Base-by-base conservation (phyloP, 1,139 yeast species). In the Sugiyamaella grinbergsii region DNA sequence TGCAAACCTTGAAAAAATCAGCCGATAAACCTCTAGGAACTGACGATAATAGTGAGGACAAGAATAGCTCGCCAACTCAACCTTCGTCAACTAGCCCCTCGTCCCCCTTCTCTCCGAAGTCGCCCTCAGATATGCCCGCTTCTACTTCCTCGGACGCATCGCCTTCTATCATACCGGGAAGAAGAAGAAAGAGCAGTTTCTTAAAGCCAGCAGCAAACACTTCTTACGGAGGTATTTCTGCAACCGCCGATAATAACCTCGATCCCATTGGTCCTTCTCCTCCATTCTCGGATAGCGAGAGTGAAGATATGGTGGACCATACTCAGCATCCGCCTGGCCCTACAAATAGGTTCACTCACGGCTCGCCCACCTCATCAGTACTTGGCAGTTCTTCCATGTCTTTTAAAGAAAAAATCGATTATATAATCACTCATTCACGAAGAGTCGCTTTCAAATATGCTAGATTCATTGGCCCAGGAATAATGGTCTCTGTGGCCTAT, bases 401-500 rank as follows among this genome's bases (percentile, higher is more conserved):
- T 2, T 13, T 56, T 19, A 52, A 49, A 34, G 60, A 55, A 44
- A 56, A 52, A 49, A 29, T 55, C 24, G 60, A 56, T 38, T 31
- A 33, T 20, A 39, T 57, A 13, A 46, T 57, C 22, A 45, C 50
- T 19, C 39, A 38, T 23, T 52, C 57, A 19, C 39, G 50, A 29
- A 42, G 43, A n/a, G 48, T 52, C n/a, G 50, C 62, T 10, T 39
- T 54, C 51, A 84, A 82, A 58, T 86, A 85, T 66, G 65, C 77
- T 49, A 72, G 76, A 58, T 90, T 90, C 68, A 72, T 90, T 2
- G 97, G 98, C 0, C 97, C 97, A 0, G 98, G 98, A 0, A 77
- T 91, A 43, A 83, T 91, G 93, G 95, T 93, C 24, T 81, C 94
- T 19, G 98, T 93, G 47, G 96, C 98, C 0, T 93, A 91, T 65